phyloP scores from a whole-genome alignment of 2,329 filamentous ascomycete genomes.

The Aspergillus sclerotialis region DNA sequence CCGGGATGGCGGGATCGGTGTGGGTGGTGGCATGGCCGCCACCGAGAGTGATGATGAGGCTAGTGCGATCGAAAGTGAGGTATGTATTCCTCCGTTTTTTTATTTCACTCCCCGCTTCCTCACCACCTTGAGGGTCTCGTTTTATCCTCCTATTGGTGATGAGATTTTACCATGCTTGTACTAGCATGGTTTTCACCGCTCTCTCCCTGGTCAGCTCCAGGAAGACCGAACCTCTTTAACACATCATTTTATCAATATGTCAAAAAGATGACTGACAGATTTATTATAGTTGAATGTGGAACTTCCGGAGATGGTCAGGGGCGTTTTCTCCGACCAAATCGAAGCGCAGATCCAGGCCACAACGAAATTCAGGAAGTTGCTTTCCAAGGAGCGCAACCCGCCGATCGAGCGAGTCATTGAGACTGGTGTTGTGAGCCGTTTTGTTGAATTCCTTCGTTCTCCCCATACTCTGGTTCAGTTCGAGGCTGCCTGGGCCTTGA shows the following conservation, averaged over 20 bases:
- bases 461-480: constrained; percentile 98
- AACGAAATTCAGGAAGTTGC: constrained; percentile 95
- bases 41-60: constrained; percentile 98
- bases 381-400: constrained; percentile 98
- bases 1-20: constrained; percentile 57
- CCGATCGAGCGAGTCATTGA: constrained; percentile 99
- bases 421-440: constrained; percentile 93
- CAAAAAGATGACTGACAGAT: constrained; percentile 14
- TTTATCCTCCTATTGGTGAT: constrained; percentile 19
- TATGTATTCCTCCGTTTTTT: constrained; percentile 45
- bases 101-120: constrained; percentile 1
- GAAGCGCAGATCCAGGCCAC: constrained; percentile 95
- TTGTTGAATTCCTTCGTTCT: constrained; percentile 96
- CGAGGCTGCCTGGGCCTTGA: constrained; percentile 96
- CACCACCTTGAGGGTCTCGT: constrained; percentile 1
- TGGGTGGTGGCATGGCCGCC: constrained; percentile 61
- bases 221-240: too few species aligned
- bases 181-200: constrained; percentile 29
- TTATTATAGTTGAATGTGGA: constrained; percentile 79
- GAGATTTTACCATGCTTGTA: constrained; percentile 6
- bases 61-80: constrained; percentile 90
- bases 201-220: too few species aligned
- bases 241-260: not conserved
- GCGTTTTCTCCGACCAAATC: constrained; percentile 98
- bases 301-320: constrained; percentile 94